Percentiles rank a stretch among this genome's conserved stretches.
Conservation (phyloP, 2,329 filamentous ascomycete species). For the Hysterium pulicare region DNA sequence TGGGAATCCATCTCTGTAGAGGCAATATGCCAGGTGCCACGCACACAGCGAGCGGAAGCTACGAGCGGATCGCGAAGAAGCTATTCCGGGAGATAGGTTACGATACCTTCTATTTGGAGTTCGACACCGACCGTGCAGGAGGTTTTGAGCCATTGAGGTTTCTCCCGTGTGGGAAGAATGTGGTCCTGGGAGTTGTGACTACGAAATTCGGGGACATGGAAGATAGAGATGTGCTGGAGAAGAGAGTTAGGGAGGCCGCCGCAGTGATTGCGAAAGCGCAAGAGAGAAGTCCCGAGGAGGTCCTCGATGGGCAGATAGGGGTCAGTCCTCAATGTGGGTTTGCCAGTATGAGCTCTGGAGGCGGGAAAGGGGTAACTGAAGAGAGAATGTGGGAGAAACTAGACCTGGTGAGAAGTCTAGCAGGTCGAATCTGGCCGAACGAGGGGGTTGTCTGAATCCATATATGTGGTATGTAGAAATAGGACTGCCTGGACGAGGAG, state of each 20-base stretch:
- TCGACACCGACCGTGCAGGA: conserved; percentile 36
- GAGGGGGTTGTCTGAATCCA: no score
- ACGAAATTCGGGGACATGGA: conserved; percentile 38
- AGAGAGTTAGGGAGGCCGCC: conserved; percentile 31
- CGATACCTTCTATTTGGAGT: conserved; percentile 41
- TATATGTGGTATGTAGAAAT: no score
- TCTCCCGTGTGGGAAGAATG: conserved; percentile 38
- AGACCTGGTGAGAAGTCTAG: no score
- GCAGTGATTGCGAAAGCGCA: conserved; percentile 37
- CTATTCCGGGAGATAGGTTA: no score
- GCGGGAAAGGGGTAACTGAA: no score
- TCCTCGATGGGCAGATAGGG: conserved; percentile 33
- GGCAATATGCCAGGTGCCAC: neutral
- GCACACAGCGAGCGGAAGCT: conserved; percentile 43
- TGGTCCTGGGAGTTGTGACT: conserved; percentile 38
- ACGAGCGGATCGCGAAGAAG: no score
- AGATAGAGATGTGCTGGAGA: conserved; percentile 30
- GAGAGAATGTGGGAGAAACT: no score
- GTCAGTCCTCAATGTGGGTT: conserved; percentile 39
- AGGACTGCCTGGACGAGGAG: no score
- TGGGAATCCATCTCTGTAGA: no score
- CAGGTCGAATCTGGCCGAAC: no score
- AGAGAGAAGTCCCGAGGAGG: conserved; percentile 31
- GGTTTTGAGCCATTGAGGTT: conserved; percentile 39
- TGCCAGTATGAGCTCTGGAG: conserved; percentile 35